These are phyloP conservation scores for Chaetomium cochliodes DNA, from an alignment of 495 filamentous ascomycete genomes.

Conservation along the genomic window DNA sequence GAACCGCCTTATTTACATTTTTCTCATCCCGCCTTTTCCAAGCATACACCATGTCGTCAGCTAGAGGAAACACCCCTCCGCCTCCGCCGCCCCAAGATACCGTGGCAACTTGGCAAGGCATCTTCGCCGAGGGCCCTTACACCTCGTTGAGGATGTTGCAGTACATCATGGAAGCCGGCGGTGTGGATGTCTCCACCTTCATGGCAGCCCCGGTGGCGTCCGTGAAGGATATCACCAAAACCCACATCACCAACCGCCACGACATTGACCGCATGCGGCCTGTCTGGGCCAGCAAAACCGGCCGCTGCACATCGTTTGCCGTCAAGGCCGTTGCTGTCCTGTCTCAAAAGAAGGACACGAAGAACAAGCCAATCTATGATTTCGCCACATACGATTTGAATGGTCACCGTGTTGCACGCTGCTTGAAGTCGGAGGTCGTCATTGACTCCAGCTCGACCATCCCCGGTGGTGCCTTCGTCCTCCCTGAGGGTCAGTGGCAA, in stretches of 20 bases:
- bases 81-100: too few species aligned
- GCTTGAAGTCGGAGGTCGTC: neutral
- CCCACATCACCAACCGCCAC: neutral
- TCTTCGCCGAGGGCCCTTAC: neutral
- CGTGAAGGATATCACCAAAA: neutral
- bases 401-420: conserved; percentile 1
- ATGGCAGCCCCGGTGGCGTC: neutral
- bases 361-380: neutral
- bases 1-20: neutral
- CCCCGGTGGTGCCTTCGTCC: neutral
- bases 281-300: neutral
- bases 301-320: conserved; percentile 7
- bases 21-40: neutral
- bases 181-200: neutral
- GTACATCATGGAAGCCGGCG: neutral
- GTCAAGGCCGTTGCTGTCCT: neutral
- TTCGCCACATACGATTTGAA: neutral
- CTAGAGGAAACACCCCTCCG: neutral
- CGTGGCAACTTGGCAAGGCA: neutral
- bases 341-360: neutral
- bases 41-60: neutral
- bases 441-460: conserved; percentile 9
- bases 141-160: neutral
- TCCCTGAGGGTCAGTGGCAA: neutral
- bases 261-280: neutral